Percentiles rank a stretch among this genome's conserved stretches.
Conservation (phyloP, 352 stramenopile species). For the Pythium rhizo-oryzae region DNA sequence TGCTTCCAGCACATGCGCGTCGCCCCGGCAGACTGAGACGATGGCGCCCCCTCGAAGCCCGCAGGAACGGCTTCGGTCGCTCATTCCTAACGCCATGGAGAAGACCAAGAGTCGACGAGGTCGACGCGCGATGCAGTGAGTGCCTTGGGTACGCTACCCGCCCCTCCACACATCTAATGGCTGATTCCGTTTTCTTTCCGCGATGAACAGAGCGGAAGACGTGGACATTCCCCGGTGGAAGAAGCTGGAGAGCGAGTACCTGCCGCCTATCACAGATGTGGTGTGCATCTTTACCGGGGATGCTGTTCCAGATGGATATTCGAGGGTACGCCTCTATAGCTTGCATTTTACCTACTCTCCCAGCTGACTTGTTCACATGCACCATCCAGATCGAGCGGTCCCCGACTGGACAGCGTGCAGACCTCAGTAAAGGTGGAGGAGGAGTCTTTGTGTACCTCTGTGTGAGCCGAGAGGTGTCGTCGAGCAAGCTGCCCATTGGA, state of each 20-base stretch:
- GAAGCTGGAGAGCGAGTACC: conserved; percentile 43
- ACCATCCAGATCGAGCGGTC: conserved; percentile 66
- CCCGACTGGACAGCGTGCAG: conserved; percentile 66
- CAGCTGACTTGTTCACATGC: not conserved
- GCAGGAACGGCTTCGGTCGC: conserved; percentile 49
- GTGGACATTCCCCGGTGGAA: conserved; percentile 47
- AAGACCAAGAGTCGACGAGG: conserved; percentile 48
- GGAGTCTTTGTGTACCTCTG: conserved; percentile 81
- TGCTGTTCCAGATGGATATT: conserved; percentile 64
- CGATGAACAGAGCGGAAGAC: conserved; percentile 11
- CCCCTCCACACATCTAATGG: not conserved
- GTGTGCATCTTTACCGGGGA: conserved; percentile 82
- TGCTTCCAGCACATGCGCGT: conserved; percentile 3
- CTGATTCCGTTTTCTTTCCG: not conserved
- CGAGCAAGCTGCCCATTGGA: conserved; percentile 66
- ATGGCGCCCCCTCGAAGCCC: conserved; percentile 50
- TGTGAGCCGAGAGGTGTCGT: conserved; percentile 48
- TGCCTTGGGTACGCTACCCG: not conserved
- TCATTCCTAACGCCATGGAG: conserved; percentile 50
- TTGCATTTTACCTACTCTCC: not conserved
- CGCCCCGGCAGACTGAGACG: conserved; percentile 9
- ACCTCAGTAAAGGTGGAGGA: conserved; percentile 84
- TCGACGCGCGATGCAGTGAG: conserved; percentile 39
- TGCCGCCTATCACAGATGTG: conserved; percentile 63
- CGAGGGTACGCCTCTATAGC: conserved; percentile 43